Evolutionary conservation across 345 rosid species (phyloP), one percentile per base, ranked within the genome.

Genomic region (Physaria fendleri): DNA sequence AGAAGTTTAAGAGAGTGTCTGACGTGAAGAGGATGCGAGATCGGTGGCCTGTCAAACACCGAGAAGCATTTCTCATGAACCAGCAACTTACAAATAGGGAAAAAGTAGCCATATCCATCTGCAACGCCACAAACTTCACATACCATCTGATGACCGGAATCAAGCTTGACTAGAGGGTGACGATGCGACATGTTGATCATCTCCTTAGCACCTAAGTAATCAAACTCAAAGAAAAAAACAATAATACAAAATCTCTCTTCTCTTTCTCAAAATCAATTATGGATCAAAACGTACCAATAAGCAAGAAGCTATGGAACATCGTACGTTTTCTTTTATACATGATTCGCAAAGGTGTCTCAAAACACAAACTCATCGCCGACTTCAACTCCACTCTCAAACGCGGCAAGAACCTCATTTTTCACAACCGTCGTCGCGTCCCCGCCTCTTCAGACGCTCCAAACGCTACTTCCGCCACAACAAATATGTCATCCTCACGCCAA

Each of bases 321-420:
- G 77, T 83, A 21, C 89, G 87, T 56, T 79, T 77, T 2, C 69
- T 84, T 15, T 71, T 73, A 75, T 86, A 81, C 87, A 86, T 88
- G 95, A 54, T 86, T 23, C 68, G 87, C 51, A 88, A 78, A 59
- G 93, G 88, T 13, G 62, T 83, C 16, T 74, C 80, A 16, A 84
- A 81, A 32, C 79, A 80, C 18, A 87, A 75, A 23, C 79, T 84
- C 75, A 46, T 86, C 50, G 65, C 84, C 5, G 95, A 88, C 63
- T 83, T 92, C 74, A 82, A 78, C 79, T 46, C 85, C 71, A 59
- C 84, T 73, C 78, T 88, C 21, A 88, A 86, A 56, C 93, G 96
- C 1, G 90, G 96, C 71, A 88, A 86, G 66, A 72, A 79, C 64
- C 86, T 88, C 73, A 76, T 88, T 69, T 79, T 75, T 87, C 80